Evolutionary conservation across 768 basidiomycete species (phyloP), one percentile per base, ranked within the genome.

Genomic region (Suillus alpinus): DNA sequence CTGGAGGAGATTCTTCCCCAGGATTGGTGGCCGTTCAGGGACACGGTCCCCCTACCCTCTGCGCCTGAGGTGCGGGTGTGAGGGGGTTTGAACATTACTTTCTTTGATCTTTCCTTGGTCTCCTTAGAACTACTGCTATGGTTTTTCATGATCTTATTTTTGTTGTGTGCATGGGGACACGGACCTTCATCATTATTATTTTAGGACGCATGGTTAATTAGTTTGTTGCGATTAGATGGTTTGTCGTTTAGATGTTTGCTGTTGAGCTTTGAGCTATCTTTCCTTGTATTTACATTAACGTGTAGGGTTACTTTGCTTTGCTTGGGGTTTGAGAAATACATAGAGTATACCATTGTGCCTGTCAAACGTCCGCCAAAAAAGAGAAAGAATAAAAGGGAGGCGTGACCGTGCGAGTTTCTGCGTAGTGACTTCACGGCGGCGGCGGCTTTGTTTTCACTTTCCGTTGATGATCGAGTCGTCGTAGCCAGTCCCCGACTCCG

Each of bases 1-100:
- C 14, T 63, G n/a, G 61, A 62, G 26, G 63, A 53, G 20, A 58
- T 64, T 47, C 57, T 64, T 44, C 63, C 63, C n/a, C 62, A 53
- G 29, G 62, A 63, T 29, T 64, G 63, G 63, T 64, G 63, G 63
- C 63, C 63, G 23, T 64, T 64, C 41, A 59, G 58, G 10, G 63
- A 64, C 34, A 64, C 62, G 12, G 62, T 64, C n/a, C 34, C 61
- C 18, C 23, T 59, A 29, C 34, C 47, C 31, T 59, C 40, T 29
- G 44, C 34, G 12, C 55, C 37, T 3, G 53, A 62, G 50, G 50
- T 58, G 31, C 57, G 44, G 39, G 40, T 43, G 47, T 62, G 43
- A 62, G 41, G 58, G 31, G 53, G 43, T 53, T 16, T 23, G 4
- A n/a, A 23, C 23, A n/a, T 31, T 14, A 36, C 29, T 26, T 40